A percentile compares a stretch with the other conserved stretches of the same genome.
Conservation (phyloP, 2,329 filamentous ascomycete genomes). For the Fusarium brevicatenulatum region DNA sequence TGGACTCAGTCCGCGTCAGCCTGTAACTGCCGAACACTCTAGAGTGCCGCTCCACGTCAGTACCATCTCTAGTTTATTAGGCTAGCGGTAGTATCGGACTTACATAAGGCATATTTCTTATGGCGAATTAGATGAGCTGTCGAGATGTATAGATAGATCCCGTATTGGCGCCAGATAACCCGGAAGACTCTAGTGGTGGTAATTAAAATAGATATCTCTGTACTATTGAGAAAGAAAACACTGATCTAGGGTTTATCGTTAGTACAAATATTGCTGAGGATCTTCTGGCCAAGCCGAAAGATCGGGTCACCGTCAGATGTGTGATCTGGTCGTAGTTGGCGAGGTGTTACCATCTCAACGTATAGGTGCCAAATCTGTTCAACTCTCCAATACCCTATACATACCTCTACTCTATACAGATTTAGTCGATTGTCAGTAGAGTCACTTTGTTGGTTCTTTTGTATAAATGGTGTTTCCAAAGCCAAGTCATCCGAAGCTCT, state of each 20-base stretch:
- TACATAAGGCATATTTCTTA: not conserved
- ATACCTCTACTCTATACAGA: not conserved
- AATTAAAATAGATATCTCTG: not conserved
- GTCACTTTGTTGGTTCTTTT: not conserved
- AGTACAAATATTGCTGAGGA: not conserved
- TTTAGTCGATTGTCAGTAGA: not conserved
- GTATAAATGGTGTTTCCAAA: not conserved
- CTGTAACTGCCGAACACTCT: not conserved
- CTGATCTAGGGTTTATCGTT: too few species aligned
- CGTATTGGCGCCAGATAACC: not conserved
- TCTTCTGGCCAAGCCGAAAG: not conserved
- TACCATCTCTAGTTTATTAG: not conserved
- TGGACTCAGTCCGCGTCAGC: not conserved
- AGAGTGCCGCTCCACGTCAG: not conserved
- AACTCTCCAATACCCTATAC: not conserved
- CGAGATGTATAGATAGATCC: not conserved
- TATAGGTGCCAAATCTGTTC: not conserved
- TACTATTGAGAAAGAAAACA: not conserved
- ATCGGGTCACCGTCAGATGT: not conserved
- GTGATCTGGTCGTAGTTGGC: not conserved
- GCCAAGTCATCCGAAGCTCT: not conserved
- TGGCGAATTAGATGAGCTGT: not conserved
- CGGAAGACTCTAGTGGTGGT: not conserved
- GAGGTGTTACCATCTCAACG: not conserved
- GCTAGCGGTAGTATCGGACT: fast-evolving